A percentile compares a stretch with the other conserved stretches of the same genome.
phyloP scores from a whole-genome alignment of 768 basidiomycete species.

The Lactarius hatsudake region DNA sequence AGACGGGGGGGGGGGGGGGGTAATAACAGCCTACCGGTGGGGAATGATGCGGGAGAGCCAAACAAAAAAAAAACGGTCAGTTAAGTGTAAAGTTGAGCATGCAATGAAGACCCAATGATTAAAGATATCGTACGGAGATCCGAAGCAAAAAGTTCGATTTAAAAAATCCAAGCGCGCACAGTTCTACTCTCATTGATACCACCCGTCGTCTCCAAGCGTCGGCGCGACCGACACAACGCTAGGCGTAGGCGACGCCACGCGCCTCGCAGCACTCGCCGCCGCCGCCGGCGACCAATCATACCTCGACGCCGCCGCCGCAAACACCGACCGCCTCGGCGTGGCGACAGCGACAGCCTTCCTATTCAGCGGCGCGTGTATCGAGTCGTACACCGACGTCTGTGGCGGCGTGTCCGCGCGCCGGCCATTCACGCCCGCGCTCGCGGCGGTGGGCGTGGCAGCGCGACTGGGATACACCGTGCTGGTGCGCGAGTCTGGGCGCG shows the following conservation, averaged over 20 bases:
- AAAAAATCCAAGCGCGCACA: too few relatives aligned
- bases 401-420: constrained; percentile 50
- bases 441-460: constrained; percentile 45
- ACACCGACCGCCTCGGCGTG: constrained; percentile 36
- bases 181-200: constrained; percentile 66
- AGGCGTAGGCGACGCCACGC: constrained; percentile 66
- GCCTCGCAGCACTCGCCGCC: constrained; percentile 34
- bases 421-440: constrained; percentile 35
- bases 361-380: constrained; percentile 50
- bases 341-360: constrained; percentile 9
- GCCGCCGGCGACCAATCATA: constrained; percentile 28
- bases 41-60: not conserved
- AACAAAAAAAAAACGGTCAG: not conserved
- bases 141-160: too few relatives aligned
- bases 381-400: constrained; percentile 65
- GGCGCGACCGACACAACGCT: constrained; percentile 73
- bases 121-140: not conserved
- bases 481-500: constrained; percentile 73
- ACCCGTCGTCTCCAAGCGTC: constrained; percentile 71
- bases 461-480: constrained; percentile 60
- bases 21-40: not conserved
- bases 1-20: not conserved
- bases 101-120: not conserved
- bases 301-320: constrained; percentile 27
- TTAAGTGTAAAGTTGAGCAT: not conserved